Conservation (phyloP, 371 early-diverging fungal species). For the Mucor mucedo region DNA sequence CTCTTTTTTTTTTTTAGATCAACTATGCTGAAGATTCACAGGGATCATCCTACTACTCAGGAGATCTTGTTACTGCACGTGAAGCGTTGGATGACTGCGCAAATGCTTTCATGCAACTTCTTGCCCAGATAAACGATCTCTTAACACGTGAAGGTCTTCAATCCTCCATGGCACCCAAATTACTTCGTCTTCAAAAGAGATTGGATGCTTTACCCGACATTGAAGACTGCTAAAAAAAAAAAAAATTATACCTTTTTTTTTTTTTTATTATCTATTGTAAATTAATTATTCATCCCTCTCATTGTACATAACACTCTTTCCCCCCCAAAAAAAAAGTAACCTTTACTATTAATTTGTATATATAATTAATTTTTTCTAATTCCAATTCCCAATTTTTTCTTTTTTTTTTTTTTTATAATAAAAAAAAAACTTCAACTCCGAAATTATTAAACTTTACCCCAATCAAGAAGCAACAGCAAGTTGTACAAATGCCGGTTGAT, state of each 20-base stretch:
- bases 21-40: conserved; percentile 47
- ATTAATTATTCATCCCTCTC: background rate
- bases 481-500: background rate
- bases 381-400: background rate
- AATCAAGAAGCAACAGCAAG: background rate
- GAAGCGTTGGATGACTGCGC: conserved; percentile 43
- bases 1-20: conserved; percentile 17
- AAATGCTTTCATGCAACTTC: conserved; percentile 31
- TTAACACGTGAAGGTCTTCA: conserved; percentile 33
- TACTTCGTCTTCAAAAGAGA: conserved; percentile 32
- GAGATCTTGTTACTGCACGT: conserved; percentile 43
- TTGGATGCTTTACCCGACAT: conserved; percentile 31
- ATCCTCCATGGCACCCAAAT: conserved; percentile 32
- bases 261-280: background rate
- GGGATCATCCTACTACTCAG: conserved; percentile 47
- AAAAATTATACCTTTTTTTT: background rate
- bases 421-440: background rate
- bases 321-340: conserved; percentile 2
- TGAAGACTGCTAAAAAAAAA: conserved; percentile 7
- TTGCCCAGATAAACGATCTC: conserved; percentile 26
- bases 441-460: conserved; percentile 1
- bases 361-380: background rate
- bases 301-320: background rate
- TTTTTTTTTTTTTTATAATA: conserved; percentile 5
- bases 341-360: background rate